Evolutionary conservation across 768 basidiomycete species (phyloP).

Genomic region (Mycena amicta): DNA sequence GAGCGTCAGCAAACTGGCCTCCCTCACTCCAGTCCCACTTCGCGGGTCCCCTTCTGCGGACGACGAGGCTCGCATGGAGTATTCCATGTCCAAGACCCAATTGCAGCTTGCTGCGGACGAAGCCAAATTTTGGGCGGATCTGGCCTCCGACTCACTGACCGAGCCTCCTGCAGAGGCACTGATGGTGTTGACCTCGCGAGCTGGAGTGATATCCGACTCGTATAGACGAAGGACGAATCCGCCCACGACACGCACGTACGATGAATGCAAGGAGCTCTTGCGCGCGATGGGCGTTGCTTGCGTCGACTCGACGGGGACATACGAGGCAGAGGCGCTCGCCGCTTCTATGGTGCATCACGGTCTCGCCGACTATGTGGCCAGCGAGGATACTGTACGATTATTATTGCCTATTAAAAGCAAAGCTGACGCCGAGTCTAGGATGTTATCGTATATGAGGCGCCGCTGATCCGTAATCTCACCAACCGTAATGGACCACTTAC

Average conservation of each 20-base stretch:
- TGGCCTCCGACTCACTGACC: slow-evolving; percentile 28
- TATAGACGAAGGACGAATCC: slow-evolving; percentile 63
- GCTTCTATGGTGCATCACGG: slow-evolving; percentile 75
- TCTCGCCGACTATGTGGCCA: slow-evolving; percentile 83
- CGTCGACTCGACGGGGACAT: slow-evolving; percentile 65
- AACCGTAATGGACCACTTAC: slow-evolving; percentile 59
- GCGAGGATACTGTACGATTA: slow-evolving; percentile 77
- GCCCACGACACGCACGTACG: slow-evolving; percentile 68
- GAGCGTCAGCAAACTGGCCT: slow-evolving; percentile 47
- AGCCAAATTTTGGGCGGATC: slow-evolving; percentile 56
- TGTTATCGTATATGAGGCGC: slow-evolving; percentile 80
- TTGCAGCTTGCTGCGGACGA: slow-evolving; percentile 62
- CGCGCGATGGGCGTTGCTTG: slow-evolving; percentile 83
- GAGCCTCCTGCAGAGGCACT: slow-evolving; percentile 11
- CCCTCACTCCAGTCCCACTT: slow-evolving; percentile 33
- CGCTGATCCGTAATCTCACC: slow-evolving; percentile 79
- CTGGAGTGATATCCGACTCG: slow-evolving; percentile 56
- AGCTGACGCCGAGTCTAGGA: slow-evolving; percentile 47
- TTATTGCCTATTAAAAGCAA: slow-evolving; percentile 11
- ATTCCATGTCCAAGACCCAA: slow-evolving; percentile 65
- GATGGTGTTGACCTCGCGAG: slow-evolving; percentile 24
- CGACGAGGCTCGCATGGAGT: slow-evolving; percentile 40
- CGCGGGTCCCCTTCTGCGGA: slow-evolving; percentile 15
- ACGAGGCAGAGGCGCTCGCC: slow-evolving; percentile 87
- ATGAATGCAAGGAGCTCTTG: slow-evolving; percentile 69